Conservation (phyloP, 345 rosid genomes). For the Hibiscus mutabilis region DNA sequence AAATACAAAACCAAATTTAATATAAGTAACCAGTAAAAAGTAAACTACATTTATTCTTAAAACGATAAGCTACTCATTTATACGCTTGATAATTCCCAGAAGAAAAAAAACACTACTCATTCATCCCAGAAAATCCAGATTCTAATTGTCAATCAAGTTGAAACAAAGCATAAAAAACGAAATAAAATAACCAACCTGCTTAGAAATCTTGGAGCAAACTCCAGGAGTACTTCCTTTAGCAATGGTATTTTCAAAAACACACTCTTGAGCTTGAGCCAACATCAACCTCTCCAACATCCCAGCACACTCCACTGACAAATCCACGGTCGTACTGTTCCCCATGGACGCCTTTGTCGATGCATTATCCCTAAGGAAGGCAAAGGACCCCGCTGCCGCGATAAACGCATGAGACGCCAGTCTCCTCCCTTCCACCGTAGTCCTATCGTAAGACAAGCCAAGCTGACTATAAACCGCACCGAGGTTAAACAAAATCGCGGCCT, state of each 20-base stretch:
- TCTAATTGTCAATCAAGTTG: not conserved
- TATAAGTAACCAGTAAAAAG: not conserved
- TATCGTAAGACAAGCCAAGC: constrained; percentile 73
- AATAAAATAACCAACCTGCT: constrained; percentile 69
- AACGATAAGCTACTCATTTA: not conserved
- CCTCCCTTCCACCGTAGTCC: constrained; percentile 78
- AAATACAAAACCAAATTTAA: not conserved
- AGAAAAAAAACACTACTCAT: not conserved
- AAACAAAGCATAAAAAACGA: not conserved
- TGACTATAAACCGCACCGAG: constrained; percentile 83
- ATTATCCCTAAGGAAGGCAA: constrained; percentile 65
- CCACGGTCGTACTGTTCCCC: constrained; percentile 73
- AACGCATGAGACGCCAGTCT: constrained; percentile 88
- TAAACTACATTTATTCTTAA: not conserved
- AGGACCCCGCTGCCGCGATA: constrained; percentile 78
- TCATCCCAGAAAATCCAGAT: not conserved
- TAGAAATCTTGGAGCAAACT: constrained; percentile 81
- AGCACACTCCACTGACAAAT: constrained; percentile 75
- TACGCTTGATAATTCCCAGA: no score
- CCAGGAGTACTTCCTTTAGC: constrained; percentile 98
- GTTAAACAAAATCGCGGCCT: constrained; percentile 83
- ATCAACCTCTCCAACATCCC: constrained; percentile 94
- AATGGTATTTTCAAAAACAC: constrained; percentile 91
- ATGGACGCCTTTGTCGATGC: constrained; percentile 67
- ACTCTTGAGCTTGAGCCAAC: constrained; percentile 97